These are phyloP conservation scores for Protea cynaroides DNA, from an alignment of 164 flowering plant species.

Conservation along the genomic window DNA sequence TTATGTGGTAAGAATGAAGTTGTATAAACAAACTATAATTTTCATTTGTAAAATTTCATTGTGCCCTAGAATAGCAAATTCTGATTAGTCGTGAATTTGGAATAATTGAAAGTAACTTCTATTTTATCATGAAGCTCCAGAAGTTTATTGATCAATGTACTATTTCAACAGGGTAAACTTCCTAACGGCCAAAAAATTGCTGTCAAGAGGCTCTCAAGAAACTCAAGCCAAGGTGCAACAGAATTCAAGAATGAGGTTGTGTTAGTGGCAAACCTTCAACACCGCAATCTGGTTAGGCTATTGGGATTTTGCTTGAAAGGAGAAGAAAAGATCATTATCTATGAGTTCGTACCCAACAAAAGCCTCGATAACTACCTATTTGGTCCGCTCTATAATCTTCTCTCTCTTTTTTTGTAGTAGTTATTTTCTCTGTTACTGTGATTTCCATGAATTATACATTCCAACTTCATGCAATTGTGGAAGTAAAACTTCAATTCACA, in stretches of 20 bases:
- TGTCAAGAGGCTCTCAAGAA: slow-evolving; percentile 14
- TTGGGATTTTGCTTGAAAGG: slow-evolving; percentile 13
- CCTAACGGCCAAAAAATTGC: slow-evolving; percentile 15
- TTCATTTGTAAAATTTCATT: not conserved
- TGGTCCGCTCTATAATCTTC: not conserved
- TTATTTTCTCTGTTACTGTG: too few species aligned
- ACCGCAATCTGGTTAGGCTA: slow-evolving; percentile 16
- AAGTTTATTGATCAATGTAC: not conserved
- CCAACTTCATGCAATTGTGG: not conserved
- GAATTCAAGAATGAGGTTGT: slow-evolving; percentile 19
- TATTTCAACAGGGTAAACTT: slow-evolving; percentile 14
- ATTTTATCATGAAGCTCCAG: too few species aligned
- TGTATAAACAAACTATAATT: not conserved
- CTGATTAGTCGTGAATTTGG: too few species aligned
- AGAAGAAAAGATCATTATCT: slow-evolving; percentile 14
- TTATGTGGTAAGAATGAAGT: slow-evolving; percentile 20
- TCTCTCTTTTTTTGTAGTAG: too few species aligned
- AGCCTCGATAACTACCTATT: slow-evolving; percentile 15
- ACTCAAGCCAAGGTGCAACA: slow-evolving; percentile 14
- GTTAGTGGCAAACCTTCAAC: slow-evolving; percentile 16
- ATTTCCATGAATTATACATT: not conserved
- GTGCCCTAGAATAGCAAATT: too few species aligned
- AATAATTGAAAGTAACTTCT: too few species aligned
- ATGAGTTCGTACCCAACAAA: slow-evolving; percentile 14
- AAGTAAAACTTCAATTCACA: too few species aligned